Evolutionary conservation across 73 alveolate genomes (phyloP), one percentile per base, ranked within the genome.

Genomic region (Durusdinium trenchii): DNA sequence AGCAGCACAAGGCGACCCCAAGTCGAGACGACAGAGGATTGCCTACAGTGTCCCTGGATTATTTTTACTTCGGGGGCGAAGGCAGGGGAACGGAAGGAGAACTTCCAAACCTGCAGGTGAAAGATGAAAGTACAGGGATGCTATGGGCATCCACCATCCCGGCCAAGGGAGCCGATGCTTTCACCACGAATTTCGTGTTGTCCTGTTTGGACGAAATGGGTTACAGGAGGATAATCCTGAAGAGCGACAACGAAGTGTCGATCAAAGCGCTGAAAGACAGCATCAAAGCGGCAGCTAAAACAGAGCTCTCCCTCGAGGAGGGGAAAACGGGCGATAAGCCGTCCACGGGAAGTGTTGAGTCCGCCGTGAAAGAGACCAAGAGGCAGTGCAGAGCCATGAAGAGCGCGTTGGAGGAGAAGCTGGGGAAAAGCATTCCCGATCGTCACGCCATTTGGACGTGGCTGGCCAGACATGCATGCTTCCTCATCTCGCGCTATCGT

Each of bases 331-430:
- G 95, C 6, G 95, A 86, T 35, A 9, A 28, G 5, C 62, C 28
- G 45, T 54, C 95, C 57, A 86, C 54, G 30, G 95, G 95, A 16
- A 1, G 36, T 26, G 60, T 28, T 1, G 95, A 86, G 47, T 42
- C 35, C 18, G 81, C 95, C 10, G 95, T 86, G 57, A 86, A 47
- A 40, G 95, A 86, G 23, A 61, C 83, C 81, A 86, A 86, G 51
- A 14, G 95, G 28, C 84, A 86, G 67, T 18, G 42, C 48, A 38
- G 83, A 57, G 83, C 64, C 1, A 46, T 60, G 61, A 46, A 43
- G 48, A 46, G 61, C n/a, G 62, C 62, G 20, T 35, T 86, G 48
- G 67, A 61, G 35, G 62, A 54, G 47, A 57, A 38, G 50, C 12
- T 86, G 28, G 47, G 64, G 3, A 36, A 3, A 6, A 54, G 40